These are phyloP conservation scores for Mimosa bimucronata DNA, from an alignment of 306 rosid genomes.

Conservation along the genomic window DNA sequence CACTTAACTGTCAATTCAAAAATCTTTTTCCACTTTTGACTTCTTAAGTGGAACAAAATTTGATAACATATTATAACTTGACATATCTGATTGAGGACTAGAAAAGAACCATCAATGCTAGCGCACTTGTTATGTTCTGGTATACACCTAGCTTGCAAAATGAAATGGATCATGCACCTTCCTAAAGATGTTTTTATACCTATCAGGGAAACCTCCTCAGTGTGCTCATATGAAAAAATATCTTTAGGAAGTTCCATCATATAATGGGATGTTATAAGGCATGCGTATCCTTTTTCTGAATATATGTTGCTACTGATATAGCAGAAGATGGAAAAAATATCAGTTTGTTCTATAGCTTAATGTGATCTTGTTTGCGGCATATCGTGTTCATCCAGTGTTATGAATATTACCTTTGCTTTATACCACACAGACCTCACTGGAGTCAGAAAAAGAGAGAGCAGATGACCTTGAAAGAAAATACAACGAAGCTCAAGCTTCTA, in stretches of 20 bases:
- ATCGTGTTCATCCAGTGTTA: conserved; percentile 33
- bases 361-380: conserved; percentile 23
- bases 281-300: conserved; percentile 10
- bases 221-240: conserved; percentile 24
- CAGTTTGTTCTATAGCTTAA: conserved; percentile 26
- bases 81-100: conserved; percentile 19
- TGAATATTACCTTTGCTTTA: conserved; percentile 34
- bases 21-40: conserved; percentile 24
- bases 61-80: conserved; percentile 1
- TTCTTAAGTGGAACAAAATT: conserved; percentile 24
- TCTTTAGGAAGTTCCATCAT: conserved; percentile 22
- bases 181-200: conserved; percentile 23
- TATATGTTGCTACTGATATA: conserved; percentile 20
- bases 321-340: conserved; percentile 9
- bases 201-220: conserved; percentile 13
- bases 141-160: conserved; percentile 14
- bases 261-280: conserved; percentile 17
- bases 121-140: conserved; percentile 1
- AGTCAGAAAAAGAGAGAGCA: conserved; percentile 62
- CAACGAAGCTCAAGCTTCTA: conserved; percentile 56
- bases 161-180: conserved; percentile 26
- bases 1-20: not conserved
- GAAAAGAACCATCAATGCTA: conserved; percentile 12
- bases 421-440: conserved; percentile 50
- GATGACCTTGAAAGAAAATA: conserved; percentile 65